Base-by-base conservation (phyloP, 2,329 filamentous ascomycete species). In the Thermothelomyces thermophilus region DNA sequence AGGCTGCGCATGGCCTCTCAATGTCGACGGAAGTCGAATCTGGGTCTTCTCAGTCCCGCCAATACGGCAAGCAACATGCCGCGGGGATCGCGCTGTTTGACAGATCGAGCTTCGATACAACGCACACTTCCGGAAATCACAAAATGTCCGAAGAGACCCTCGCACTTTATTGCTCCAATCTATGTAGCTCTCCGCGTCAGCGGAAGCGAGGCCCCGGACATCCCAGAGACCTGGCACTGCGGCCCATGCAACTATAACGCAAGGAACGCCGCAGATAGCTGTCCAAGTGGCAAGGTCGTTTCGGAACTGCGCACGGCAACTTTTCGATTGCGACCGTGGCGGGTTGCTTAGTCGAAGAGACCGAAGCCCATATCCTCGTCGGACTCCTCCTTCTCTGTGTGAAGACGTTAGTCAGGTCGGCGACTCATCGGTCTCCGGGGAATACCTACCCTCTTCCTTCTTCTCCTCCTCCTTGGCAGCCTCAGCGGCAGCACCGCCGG, bases 321-420 rank as follows among this genome's bases (percentile, higher is more conserved):
- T 41, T 13, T 36, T 35, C 50, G 30, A 37, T 22, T 41, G 51
- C 43, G 30, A 41, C 19, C 9, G 41, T 17, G 19, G n/a, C 24
- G 31, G 46, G 41, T 19, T 66, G 72, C 70, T 82, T 84, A 84
- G 74, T 84, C 81, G 79, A 84, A 84, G 60, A 86, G 82, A 79
- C 82, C 83, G 76, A 86, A 84, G 65, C 82, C 82, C 82, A 85
- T 85, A 69, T 85, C 83, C 72, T 84, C 84, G 73, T 85, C 82
- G 72, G 82, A 84, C 76, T 84, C 76, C 73, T 82, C 78, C 73
- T 83, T 79, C 71, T 77, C 75, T 76, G 65, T 56, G n/a, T 56
- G 10, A 30, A 46, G 49, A 54, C 60, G 67, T 66, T 53, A 66
- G 63, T 7, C 20, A 13, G 17, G 16, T 3, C n/a, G n/a, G 5